Percentiles rank a stretch among this genome's conserved stretches.
Conservation (phyloP, 495 filamentous ascomycete genomes). For the Jackrogersella minutella region DNA sequence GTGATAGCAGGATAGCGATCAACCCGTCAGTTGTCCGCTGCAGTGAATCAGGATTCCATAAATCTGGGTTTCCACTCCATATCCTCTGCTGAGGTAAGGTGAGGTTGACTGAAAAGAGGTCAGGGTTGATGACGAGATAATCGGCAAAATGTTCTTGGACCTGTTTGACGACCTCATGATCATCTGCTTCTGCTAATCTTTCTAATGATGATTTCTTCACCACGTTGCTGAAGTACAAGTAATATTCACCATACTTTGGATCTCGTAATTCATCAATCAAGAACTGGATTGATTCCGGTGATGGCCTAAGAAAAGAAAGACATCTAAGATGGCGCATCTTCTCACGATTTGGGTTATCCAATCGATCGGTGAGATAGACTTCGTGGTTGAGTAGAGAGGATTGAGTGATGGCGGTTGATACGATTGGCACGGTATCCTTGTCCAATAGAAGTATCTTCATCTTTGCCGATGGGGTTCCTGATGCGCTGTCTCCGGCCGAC, state of each 20-base stretch:
- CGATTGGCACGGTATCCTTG: slow-evolving; percentile 90
- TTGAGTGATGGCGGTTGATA: slow-evolving; percentile 94
- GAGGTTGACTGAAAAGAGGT: slow-evolving; percentile 85
- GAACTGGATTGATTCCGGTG: slow-evolving; percentile 87
- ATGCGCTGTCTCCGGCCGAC: slow-evolving; percentile 77
- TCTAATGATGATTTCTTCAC: slow-evolving; percentile 96
- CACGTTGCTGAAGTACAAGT: slow-evolving; percentile 96
- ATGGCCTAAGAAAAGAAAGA: slow-evolving; percentile 90
- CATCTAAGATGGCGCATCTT: slow-evolving; percentile 98
- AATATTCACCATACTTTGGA: slow-evolving; percentile 97
- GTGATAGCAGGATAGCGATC: slow-evolving; percentile 78
- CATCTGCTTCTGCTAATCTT: slow-evolving; percentile 94
- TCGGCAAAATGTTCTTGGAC: slow-evolving; percentile 97
- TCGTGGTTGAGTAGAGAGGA: slow-evolving; percentile 96
- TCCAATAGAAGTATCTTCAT: slow-evolving; percentile 99
- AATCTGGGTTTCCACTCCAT: slow-evolving; percentile 81
- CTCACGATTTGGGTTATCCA: slow-evolving; percentile 90
- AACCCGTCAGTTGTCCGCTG: slow-evolving; percentile 85
- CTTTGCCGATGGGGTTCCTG: slow-evolving; percentile 79
- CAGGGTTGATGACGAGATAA: slow-evolving; percentile 92
- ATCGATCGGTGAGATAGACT: slow-evolving; percentile 94
- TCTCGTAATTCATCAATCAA: slow-evolving; percentile 96
- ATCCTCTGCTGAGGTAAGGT: slow-evolving; percentile 76
- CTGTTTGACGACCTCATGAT: slow-evolving; percentile 91
- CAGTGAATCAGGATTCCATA: slow-evolving; percentile 88